These are phyloP conservation scores for Penicillium bialowiezense DNA, from an alignment of 495 filamentous ascomycete species.

Conservation along the genomic window DNA sequence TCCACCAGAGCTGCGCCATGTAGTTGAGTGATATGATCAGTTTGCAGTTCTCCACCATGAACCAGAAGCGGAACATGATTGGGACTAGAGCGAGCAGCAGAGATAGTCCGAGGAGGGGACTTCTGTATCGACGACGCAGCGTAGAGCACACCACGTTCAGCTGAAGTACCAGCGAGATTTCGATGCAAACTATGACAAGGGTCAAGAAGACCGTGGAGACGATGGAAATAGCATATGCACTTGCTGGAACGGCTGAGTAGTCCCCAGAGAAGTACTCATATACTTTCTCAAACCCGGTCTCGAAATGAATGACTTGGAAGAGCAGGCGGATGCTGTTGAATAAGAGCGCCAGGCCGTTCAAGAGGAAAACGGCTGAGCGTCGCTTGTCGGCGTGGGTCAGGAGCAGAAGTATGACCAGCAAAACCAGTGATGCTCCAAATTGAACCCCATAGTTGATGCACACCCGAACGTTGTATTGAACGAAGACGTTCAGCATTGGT, in stretches of 20 bases:
- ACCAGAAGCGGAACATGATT: constrained; percentile 58
- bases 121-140: constrained; percentile 41
- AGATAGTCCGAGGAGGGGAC: constrained; percentile 47
- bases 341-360: constrained; percentile 60
- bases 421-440: constrained; percentile 67
- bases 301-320: constrained; percentile 56
- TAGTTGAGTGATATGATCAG: constrained; percentile 39
- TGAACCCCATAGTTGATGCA: constrained; percentile 71
- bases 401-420: constrained; percentile 63
- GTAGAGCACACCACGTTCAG: constrained; percentile 59
- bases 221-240: constrained; percentile 51
- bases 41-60: constrained; percentile 54
- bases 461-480: constrained; percentile 49
- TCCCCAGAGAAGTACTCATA: constrained; percentile 61
- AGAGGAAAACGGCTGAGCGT: constrained; percentile 54
- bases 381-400: constrained; percentile 63
- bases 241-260: constrained; percentile 44
- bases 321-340: constrained; percentile 61
- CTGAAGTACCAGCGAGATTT: constrained; percentile 70
- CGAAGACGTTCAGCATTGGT: constrained; percentile 48
- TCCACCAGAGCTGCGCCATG: constrained; percentile 30
- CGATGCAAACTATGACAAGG: constrained; percentile 58
- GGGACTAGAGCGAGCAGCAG: constrained; percentile 50
- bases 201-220: constrained; percentile 51
- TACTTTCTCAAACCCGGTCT: constrained; percentile 52